These are phyloP conservation scores for Tuber melanosporum DNA, from an alignment of 495 filamentous ascomycete genomes.

Conservation along the genomic window DNA sequence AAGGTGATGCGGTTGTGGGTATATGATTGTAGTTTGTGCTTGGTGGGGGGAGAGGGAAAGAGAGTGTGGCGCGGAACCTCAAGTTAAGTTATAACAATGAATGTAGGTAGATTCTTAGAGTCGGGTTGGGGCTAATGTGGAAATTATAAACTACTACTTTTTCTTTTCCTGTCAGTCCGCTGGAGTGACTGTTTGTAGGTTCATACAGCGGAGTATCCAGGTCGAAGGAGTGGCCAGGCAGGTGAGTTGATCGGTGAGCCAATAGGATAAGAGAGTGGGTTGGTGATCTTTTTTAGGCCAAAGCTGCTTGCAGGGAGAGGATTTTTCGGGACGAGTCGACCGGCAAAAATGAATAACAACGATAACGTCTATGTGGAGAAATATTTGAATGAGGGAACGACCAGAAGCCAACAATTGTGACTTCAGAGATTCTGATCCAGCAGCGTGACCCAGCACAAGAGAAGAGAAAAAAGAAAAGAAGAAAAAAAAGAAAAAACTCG, in stretches of 20 bases:
- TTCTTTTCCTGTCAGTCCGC: constrained; percentile 7
- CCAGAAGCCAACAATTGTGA: constrained; percentile 35
- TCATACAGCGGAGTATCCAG: constrained; percentile 25
- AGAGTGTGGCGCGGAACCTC: constrained; percentile 30
- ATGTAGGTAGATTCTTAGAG: constrained; percentile 22
- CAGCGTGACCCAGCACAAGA: constrained; percentile 38
- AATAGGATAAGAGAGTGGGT: constrained; percentile 31
- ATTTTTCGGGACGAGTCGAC: constrained; percentile 37
- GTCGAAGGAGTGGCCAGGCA: constrained; percentile 33
- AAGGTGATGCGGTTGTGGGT: neutral
- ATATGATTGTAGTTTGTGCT: constrained; percentile 5
- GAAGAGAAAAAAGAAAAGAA: constrained; percentile 22
- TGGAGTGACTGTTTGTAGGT: constrained; percentile 29
- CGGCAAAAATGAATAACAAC: constrained; percentile 40
- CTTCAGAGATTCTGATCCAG: constrained; percentile 36
- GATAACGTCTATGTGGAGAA: constrained; percentile 37
- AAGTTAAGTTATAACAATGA: constrained; percentile 36
- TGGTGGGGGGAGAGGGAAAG: constrained; percentile 13
- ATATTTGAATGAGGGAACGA: constrained; percentile 37
- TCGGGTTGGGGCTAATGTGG: constrained; percentile 10
- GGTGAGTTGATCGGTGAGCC: constrained; percentile 31
- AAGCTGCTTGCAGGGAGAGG: constrained; percentile 19
- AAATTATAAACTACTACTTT: constrained; percentile 21
- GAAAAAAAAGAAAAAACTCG: constrained; percentile 22
- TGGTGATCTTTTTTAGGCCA: constrained; percentile 37